Base-by-base conservation (phyloP, 768 basidiomycete species). In the Panus rudis region DNA sequence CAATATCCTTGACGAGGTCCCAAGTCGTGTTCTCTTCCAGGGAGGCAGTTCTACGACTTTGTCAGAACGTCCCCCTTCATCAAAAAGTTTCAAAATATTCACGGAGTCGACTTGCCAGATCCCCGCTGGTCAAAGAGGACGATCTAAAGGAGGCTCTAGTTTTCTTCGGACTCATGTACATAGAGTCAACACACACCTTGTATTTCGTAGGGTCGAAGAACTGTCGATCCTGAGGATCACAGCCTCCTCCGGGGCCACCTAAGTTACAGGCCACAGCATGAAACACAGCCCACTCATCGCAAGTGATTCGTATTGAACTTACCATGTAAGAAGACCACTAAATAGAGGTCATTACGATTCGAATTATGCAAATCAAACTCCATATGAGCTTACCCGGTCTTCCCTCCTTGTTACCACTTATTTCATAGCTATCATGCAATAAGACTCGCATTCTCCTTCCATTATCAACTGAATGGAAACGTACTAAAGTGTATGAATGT, bases 91-190 rank as follows among this genome's bases (percentile, higher is more conserved):
- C 22, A 14, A 46, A 30, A 30, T 26, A 68, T 81, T 48, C 60
- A 88, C 79, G 92, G 92, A 0, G 73, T 87, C 14, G 87, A 90
- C 54, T 88, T 84, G 16, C 93, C 93, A 13, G 85, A 61, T 13
- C 93, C 93, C 47, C 93, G 73, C 62, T 97, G 93, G 63, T 96
- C 92, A 52, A 92, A 79, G 19, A 94, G 72, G 48, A 94, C 63
- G 54, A 93, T 88, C 84, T 89, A 1, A 23, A 47, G 41, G 21
- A 26, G 11, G 32, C 12, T 24, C n/a, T n/a, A n/a, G n/a, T n/a
- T n/a, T n/a, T n/a, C n/a, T n/a, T n/a, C n/a, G n/a, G n/a, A n/a
- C n/a, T n/a, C n/a, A n/a, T n/a, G n/a, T n/a, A n/a, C n/a, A n/a
- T n/a, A n/a, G n/a, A n/a, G 28, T 31, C 20, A 16, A 34, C 22